Evolutionary conservation across 1,139 yeast genomes (phyloP), one percentile per base, ranked within the genome.

Genomic region (Tardiomyces depauwii): DNA sequence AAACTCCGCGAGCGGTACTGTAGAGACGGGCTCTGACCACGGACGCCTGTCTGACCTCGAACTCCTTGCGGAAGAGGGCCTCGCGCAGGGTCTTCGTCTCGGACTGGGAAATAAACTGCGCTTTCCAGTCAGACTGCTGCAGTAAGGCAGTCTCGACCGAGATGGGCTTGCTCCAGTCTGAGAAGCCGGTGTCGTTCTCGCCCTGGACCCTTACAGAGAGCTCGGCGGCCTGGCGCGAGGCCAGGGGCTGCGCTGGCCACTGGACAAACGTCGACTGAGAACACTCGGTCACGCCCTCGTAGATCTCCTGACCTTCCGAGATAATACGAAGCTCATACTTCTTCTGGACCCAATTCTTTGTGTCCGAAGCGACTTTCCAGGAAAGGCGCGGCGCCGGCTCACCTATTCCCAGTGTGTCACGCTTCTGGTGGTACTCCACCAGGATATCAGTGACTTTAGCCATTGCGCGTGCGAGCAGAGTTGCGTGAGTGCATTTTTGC

Each of bases 1-100:
- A 55, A n/a, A 51, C 51, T 16, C 58, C 58, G 28, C 47, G 43
- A 12, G 57, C 55, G 4, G 58, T 49, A 30, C 54, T 53, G 39
- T 53, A 55, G 16, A 55, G 50, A 10, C 50, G 42, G 6, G 49
- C 50, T 10, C 18, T 19, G 10, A 39, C 42, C n/a, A 46, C 33
- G 13, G 21, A 1, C n/a, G 36, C 5, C 5, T n/a, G 13, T 14
- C 18, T 19, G 25, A 39, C 10, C 10, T 14, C 13, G 32, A 45
- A 47, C 21, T 41, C 18, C 42, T 40, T 45, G 13, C 43, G 41
- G 27, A 46, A 46, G 14, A 44, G 44, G 18, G 39, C 40, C 18
- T 44, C 49, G 7, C 44, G 41, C 32, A 41, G 9, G 28, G 42
- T 18, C 25, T 40, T 45, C 2, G 44, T 39, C 44, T 45, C 39